Evolutionary conservation across 768 basidiomycete species (phyloP).

Genomic region (Boletus bicolor): DNA sequence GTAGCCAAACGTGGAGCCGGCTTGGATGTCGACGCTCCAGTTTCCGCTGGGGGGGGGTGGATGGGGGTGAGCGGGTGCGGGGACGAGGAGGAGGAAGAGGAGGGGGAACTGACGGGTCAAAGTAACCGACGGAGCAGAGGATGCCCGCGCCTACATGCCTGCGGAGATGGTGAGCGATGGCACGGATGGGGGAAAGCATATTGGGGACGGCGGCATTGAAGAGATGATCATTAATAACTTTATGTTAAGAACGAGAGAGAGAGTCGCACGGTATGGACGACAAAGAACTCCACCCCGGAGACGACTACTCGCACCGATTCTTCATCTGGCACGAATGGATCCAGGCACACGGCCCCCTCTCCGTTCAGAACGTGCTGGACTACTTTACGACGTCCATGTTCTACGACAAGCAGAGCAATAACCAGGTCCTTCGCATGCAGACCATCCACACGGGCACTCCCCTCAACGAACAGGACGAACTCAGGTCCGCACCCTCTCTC

Average conservation of each 20-base stretch:
- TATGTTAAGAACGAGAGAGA: no score
- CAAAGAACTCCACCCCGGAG: slow-evolving; percentile 70
- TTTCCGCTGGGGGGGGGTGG: slow-evolving; percentile 29
- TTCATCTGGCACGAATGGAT: slow-evolving; percentile 94
- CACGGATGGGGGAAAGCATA: neutral
- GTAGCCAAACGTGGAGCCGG: slow-evolving; percentile 44
- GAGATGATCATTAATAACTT: no score
- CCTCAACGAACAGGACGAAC: slow-evolving; percentile 79
- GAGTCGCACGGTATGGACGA: slow-evolving; percentile 40
- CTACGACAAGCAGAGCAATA: slow-evolving; percentile 92
- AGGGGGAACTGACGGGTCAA: slow-evolving; percentile 25
- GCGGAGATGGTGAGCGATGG: slow-evolving; percentile 29
- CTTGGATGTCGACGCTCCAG: slow-evolving; percentile 45
- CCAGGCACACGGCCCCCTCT: slow-evolving; percentile 78
- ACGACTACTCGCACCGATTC: slow-evolving; percentile 79
- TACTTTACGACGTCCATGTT: slow-evolving; percentile 92
- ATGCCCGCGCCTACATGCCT: slow-evolving; percentile 40
- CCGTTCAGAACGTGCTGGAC: slow-evolving; percentile 77
- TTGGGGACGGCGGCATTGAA: no score
- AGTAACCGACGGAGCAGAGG: slow-evolving; percentile 37
- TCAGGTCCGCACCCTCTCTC: slow-evolving; percentile 46
- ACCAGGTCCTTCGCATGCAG: slow-evolving; percentile 91
- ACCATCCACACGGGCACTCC: slow-evolving; percentile 81
- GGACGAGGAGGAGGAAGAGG: neutral
- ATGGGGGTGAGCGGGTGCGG: neutral